A percentile compares a stretch with the other conserved stretches of the same genome.
These are phyloP conservation scores for Oleoguttula mirabilis DNA, from an alignment of 495 filamentous ascomycete species.

Conservation along the genomic window DNA sequence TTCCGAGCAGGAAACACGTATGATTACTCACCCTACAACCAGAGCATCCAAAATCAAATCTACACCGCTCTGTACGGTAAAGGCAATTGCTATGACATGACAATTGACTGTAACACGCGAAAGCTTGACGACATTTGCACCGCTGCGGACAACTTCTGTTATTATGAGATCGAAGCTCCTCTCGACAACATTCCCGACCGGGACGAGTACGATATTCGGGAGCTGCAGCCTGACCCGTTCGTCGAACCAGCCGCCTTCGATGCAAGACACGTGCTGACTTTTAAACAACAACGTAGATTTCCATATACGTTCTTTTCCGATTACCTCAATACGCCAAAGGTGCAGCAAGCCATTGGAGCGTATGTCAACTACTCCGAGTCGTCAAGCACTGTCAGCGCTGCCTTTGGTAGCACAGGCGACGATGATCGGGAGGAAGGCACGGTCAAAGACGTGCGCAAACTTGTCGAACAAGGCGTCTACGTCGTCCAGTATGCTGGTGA, in stretches of 20 bases:
- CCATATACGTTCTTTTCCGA: conserved; percentile 44
- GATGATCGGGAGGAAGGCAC: conserved; percentile 42
- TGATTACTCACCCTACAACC: conserved; percentile 33
- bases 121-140: conserved; percentile 39
- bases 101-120: conserved; percentile 38
- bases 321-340: conserved; percentile 46
- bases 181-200: conserved; percentile 41
- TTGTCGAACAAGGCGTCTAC: conserved; percentile 41
- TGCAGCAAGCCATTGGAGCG: conserved; percentile 48
- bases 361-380: conserved; percentile 43
- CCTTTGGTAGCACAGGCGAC: conserved; percentile 45
- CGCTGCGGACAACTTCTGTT: conserved; percentile 43
- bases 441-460: conserved; percentile 36
- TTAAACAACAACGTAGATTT: too few species aligned
- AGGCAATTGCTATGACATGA: conserved; percentile 51
- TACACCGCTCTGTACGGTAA: conserved; percentile 50
- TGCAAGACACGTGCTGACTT: too few species aligned
- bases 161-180: conserved; percentile 39
- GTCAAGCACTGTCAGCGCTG: conserved; percentile 35
- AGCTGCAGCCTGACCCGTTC: conserved; percentile 46
- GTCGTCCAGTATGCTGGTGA: conserved; percentile 49
- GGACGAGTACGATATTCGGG: conserved; percentile 51
- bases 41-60: conserved; percentile 29
- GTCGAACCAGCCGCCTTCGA: too few species aligned
- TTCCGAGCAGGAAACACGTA: conserved; percentile 44